These are phyloP conservation scores for Eucalyptus pauciflora DNA, from an alignment of 345 rosid genomes.

Conservation along the genomic window DNA sequence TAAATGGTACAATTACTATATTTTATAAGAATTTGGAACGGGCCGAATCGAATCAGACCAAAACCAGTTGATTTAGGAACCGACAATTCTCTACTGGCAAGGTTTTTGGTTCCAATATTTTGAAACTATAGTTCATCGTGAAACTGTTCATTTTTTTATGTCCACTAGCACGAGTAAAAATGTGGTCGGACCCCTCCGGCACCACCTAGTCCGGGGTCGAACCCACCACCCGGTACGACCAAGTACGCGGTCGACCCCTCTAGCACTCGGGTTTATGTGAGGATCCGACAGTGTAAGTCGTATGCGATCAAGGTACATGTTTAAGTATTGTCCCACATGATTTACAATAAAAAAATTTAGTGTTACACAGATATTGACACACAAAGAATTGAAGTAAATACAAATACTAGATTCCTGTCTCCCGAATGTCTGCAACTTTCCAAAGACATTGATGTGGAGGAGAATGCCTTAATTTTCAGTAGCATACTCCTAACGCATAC, in stretches of 20 bases:
- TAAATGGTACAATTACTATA: not conserved
- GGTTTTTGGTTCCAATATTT: not conserved
- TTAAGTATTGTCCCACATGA: no score
- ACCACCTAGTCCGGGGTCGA: not conserved
- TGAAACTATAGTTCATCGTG: not conserved
- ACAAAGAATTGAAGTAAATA: not conserved
- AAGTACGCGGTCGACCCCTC: no score
- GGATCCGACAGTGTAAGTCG: not conserved
- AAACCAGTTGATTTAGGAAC: not conserved
- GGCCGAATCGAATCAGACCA: not conserved
- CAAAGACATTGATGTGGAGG: not conserved
- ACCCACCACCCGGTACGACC: not conserved
- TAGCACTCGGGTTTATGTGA: no score
- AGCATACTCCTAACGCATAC: not conserved
- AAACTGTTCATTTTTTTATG: not conserved
- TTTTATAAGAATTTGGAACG: not conserved
- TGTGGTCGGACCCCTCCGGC: not conserved
- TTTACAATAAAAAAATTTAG: not conserved
- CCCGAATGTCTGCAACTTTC: not conserved
- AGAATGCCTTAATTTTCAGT: not conserved
- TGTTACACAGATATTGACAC: not conserved
- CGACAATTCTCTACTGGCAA: fast-evolving
- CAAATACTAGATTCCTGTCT: not conserved
- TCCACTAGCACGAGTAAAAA: not conserved
- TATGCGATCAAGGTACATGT: not conserved